Percentiles rank a stretch among this genome's conserved stretches.
Conservation (phyloP, 225 moss, liverwort and hornwort species). For the Pseudoscleropodium purum region DNA sequence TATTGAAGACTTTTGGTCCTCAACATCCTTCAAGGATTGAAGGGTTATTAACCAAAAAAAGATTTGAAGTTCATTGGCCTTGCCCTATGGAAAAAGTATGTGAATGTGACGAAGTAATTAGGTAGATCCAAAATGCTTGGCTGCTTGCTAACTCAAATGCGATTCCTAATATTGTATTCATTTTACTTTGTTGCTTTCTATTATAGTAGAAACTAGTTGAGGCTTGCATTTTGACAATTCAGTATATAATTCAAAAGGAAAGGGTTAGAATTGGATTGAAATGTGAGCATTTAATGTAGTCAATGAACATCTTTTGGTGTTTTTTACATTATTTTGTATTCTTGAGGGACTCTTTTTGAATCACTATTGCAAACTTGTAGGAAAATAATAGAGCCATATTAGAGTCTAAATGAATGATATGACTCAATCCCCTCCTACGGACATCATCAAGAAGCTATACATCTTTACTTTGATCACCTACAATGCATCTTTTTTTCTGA, state of each 20-base stretch:
- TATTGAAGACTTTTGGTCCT: neutral
- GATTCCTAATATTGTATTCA: neutral
- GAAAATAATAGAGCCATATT: neutral
- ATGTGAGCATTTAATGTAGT: neutral
- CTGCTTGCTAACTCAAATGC: too few relatives aligned
- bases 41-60: too few relatives aligned
- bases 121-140: neutral
- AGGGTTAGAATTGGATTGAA: neutral
- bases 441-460: too few relatives aligned
- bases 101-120: neutral
- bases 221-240: neutral
- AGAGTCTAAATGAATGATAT: neutral
- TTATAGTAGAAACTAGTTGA: neutral
- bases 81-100: neutral
- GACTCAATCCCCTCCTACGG: too few relatives aligned
- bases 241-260: neutral
- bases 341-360: neutral
- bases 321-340: too few relatives aligned
- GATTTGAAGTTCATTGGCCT: neutral
- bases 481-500: neutral
- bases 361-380: neutral
- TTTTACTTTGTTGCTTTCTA: neutral
- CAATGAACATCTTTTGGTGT: neutral
- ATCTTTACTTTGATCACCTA: neutral
- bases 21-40: neutral